Base-by-base conservation (phyloP, 352 stramenopile species). In the Globisporangium cederbergense region DNA sequence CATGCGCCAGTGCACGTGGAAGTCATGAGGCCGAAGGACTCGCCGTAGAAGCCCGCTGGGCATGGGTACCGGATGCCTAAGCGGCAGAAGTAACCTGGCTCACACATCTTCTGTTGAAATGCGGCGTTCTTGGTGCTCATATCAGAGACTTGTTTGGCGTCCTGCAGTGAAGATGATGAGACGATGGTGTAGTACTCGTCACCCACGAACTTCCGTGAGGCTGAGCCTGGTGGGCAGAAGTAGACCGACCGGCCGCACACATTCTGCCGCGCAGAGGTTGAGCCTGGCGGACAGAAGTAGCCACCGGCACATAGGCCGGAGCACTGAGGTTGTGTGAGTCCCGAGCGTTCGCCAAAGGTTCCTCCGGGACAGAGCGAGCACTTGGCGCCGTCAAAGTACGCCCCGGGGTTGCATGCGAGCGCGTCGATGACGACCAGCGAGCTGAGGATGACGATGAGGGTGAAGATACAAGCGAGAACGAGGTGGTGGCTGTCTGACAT, bases 61-160 rank as follows among this genome's bases (percentile, higher is more conserved):
- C 84, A 93, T 6, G 66, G 65, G 42, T 77, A 71, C 1, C 79
- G 80, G 46, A 91, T 71, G 11, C 85, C 85, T 16, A 79, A 74
- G 14, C 76, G 54, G 53, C 85, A 93, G 59, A 82, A 91, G 62
- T 75, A 82, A 11, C 85, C 85, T 5, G 79, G 74, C n/a, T 91
- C 79, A 20, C 84, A 93, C 53, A 53, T 69, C 25, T 60, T 53
- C 13, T 71, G 58, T 1, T 38, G 38, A 1, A 57, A 51, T 3
- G 65, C 50, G 7, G 47, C 22, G 9, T 70, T 70, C 22, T 32
- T 56, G n/a, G 32, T 51, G 11, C 10, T 59, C 16, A 10, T n/a
- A 49, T 22, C 43, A 8, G 7, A 2, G 16, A 49, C 13, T 16
- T 47, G 42, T 10, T 20, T 16, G n/a, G 36, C 10, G 16, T 59